Conservation (phyloP, 1,139 yeast species). For the Yamadazyma spencermartinsiae region DNA sequence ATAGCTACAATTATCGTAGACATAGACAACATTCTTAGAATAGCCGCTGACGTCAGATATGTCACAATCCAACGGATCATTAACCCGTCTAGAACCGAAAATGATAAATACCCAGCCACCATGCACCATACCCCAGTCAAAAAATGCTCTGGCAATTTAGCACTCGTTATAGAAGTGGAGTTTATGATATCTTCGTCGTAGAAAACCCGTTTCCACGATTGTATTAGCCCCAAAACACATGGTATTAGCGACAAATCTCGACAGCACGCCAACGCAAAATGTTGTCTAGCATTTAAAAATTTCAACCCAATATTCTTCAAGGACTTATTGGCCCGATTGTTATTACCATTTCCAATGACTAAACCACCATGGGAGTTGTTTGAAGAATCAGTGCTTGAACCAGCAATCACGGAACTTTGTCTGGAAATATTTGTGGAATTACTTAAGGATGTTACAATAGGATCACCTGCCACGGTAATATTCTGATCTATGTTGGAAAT, state of each 20-base stretch:
- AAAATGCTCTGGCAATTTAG: constrained; percentile 68
- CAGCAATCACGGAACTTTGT: constrained; percentile 16
- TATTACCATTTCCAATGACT: constrained; percentile 8
- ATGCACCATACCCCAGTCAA: constrained; percentile 79
- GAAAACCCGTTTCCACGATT: constrained; percentile 52
- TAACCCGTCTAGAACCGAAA: constrained; percentile 81
- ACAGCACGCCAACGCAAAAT: constrained; percentile 68
- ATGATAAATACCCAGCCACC: constrained; percentile 83
- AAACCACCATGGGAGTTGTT: constrained; percentile 2
- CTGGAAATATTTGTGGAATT: constrained; percentile 17
- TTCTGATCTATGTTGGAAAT: not conserved
- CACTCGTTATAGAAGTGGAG: constrained; percentile 36
- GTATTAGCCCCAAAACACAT: constrained; percentile 55
- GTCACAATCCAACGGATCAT: constrained; percentile 94
- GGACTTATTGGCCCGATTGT: constrained; percentile 8
- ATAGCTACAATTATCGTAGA: constrained; percentile 69
- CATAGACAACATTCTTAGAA: constrained; percentile 80
- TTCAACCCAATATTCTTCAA: constrained; percentile 63
- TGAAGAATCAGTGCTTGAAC: constrained; percentile 10
- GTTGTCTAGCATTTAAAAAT: constrained; percentile 73
- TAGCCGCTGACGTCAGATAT: constrained; percentile 85
- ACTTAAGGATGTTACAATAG: constrained; percentile 7
- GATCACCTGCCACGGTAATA: constrained; percentile 1
- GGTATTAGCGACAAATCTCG: constrained; percentile 73
- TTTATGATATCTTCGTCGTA: constrained; percentile 21